These are phyloP conservation scores for Letharia lupina DNA, from an alignment of 495 filamentous ascomycete species.

Conservation along the genomic window DNA sequence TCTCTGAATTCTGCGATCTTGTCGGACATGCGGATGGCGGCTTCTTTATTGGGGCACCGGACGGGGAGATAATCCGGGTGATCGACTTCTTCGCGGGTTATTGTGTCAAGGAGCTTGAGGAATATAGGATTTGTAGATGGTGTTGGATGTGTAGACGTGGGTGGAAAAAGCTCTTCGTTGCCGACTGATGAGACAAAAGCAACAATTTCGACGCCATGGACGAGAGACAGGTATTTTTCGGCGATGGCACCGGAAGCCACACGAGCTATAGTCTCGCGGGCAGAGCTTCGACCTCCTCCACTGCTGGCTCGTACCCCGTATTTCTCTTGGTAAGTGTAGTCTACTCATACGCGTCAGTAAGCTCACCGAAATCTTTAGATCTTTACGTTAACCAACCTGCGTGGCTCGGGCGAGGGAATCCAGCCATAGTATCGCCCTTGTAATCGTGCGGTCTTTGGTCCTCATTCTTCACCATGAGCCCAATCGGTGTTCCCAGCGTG, in stretches of 20 bases:
- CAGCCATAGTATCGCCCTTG: slow-evolving; percentile 79
- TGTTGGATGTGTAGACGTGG: slow-evolving; percentile 63
- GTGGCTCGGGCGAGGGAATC: slow-evolving; percentile 71
- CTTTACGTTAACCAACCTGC: slow-evolving; percentile 34
- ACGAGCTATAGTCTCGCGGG: slow-evolving; percentile 88
- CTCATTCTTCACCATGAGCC: slow-evolving; percentile 78
- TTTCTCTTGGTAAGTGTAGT: slow-evolving; percentile 95
- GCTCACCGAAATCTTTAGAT: not conserved
- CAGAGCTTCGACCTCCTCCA: slow-evolving; percentile 85
- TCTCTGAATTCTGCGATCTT: slow-evolving; percentile 69
- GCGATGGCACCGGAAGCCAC: slow-evolving; percentile 93
- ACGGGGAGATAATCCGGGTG: slow-evolving; percentile 57
- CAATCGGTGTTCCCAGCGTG: slow-evolving; percentile 89
- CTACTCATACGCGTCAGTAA: slow-evolving; percentile 27
- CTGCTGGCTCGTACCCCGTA: slow-evolving; percentile 92
- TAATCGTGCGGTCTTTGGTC: slow-evolving; percentile 95
- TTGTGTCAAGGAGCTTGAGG: slow-evolving; percentile 61
- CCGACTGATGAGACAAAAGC: slow-evolving; percentile 87
- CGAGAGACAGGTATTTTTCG: slow-evolving; percentile 79
- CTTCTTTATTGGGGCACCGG: slow-evolving; percentile 67
- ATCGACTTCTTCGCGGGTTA: slow-evolving; percentile 77
- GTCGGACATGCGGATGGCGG: slow-evolving; percentile 64
- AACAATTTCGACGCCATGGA: slow-evolving; percentile 82
- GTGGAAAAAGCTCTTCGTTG: slow-evolving; percentile 71
- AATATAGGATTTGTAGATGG: slow-evolving; percentile 77